Conservation (phyloP, 495 filamentous ascomycete genomes). For the Penicillium waksmanii region DNA sequence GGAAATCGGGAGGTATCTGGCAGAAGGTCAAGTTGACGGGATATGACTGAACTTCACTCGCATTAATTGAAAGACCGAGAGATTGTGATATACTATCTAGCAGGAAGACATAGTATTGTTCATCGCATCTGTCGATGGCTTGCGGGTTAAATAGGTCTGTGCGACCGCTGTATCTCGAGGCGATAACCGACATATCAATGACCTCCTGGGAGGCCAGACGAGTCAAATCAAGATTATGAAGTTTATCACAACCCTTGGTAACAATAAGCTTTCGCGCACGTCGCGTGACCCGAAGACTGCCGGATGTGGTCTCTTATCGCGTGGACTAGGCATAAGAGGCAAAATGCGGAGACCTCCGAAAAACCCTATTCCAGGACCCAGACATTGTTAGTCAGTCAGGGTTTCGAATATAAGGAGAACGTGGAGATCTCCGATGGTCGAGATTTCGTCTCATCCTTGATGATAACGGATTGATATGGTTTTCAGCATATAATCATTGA, state of each 20-base stretch:
- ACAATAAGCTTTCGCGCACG: conserved; percentile 8
- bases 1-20: no score
- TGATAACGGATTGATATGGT: conserved; percentile 20
- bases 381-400: not conserved
- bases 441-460: not conserved
- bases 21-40: no score
- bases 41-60: no score
- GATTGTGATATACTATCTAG: no score
- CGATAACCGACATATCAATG: conserved; percentile 1
- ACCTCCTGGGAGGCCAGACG: not conserved
- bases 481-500: conserved; percentile 11
- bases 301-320: conserved; percentile 12
- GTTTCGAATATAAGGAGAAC: conserved; percentile 8
- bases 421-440: conserved; percentile 24
- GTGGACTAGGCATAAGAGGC: conserved; percentile 2
- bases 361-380: conserved; percentile 12
- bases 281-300: not conserved
- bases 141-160: conserved; percentile 1
- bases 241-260: conserved; percentile 13
- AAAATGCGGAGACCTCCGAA: conserved; percentile 26
- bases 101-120: not conserved
- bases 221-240: conserved; percentile 10
- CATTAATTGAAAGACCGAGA: no score
- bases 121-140: not conserved
- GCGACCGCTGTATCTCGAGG: not conserved